phyloP scores from a whole-genome alignment of 768 basidiomycete genomes.

The Rhizopogon vesiculosus region DNA sequence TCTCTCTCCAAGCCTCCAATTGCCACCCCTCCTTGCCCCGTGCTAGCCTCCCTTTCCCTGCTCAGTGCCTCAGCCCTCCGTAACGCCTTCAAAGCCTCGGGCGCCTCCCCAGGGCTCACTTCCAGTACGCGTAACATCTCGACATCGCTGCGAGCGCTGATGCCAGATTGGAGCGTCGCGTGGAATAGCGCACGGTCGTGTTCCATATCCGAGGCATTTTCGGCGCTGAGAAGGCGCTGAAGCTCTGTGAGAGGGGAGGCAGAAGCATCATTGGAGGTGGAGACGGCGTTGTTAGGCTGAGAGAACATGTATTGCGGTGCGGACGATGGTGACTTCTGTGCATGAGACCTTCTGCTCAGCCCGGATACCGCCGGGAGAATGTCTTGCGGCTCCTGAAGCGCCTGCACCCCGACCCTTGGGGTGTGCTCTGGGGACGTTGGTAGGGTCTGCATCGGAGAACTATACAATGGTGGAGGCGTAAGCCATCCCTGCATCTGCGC shows the following conservation, averaged over 20 bases:
- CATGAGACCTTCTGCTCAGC: neutral
- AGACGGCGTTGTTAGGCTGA: neutral
- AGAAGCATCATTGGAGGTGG: neutral
- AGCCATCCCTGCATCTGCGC: neutral
- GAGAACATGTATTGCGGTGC: neutral
- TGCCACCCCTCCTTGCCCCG: neutral
- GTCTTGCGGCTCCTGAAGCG: neutral
- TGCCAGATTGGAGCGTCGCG: neutral
- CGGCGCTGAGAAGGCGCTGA: neutral
- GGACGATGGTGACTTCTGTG: neutral
- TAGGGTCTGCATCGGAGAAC: neutral
- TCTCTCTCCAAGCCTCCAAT: constrained; percentile 39
- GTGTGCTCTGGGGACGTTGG: neutral
- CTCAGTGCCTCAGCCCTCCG: neutral
- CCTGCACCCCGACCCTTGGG: neutral
- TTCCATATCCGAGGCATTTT: neutral
- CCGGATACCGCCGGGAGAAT: neutral
- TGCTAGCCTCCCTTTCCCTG: neutral
- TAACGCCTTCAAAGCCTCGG: neutral
- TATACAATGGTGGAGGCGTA: neutral
- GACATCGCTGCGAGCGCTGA: neutral
- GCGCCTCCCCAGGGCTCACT: neutral
- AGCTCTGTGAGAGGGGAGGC: neutral
- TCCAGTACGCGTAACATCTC: neutral
- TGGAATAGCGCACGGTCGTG: neutral